Evolutionary conservation across 116 monocot genomes (phyloP).

Genomic region (Dioscorea cayenensis): DNA sequence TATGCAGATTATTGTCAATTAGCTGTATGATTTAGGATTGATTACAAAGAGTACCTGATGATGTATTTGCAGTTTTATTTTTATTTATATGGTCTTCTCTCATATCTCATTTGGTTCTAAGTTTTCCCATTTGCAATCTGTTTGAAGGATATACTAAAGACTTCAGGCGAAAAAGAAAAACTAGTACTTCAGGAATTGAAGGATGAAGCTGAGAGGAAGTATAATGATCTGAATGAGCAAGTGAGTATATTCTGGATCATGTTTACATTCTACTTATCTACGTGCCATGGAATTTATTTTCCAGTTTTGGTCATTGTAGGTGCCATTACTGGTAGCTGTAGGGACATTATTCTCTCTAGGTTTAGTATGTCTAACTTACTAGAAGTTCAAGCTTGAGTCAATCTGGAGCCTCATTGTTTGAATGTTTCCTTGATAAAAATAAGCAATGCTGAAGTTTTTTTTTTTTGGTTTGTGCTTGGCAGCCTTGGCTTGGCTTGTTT

Average conservation of each 20-base stretch:
- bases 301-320: not conserved
- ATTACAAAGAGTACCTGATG: too few relatives aligned
- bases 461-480: too few relatives aligned
- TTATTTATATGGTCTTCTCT: not conserved
- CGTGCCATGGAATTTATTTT: not conserved
- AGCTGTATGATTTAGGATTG: too few relatives aligned
- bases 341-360: too few relatives aligned
- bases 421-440: too few relatives aligned
- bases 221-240: constrained; percentile 78
- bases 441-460: too few relatives aligned
- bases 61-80: not conserved
- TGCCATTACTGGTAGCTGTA: too few relatives aligned
- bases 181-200: constrained; percentile 33
- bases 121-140: not conserved
- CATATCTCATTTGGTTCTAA: not conserved
- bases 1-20: too few relatives aligned
- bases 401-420: too few relatives aligned
- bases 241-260: constrained; percentile 14
- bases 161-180: constrained; percentile 59
- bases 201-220: constrained; percentile 57
- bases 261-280: not conserved
- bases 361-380: too few relatives aligned
- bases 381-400: too few relatives aligned
- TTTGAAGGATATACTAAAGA: constrained; percentile 48
- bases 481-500: too few relatives aligned